Percentiles rank a stretch among this genome's conserved stretches.
Conservation (phyloP, 352 stramenopile genomes). For the Phytophthora multivora region DNA sequence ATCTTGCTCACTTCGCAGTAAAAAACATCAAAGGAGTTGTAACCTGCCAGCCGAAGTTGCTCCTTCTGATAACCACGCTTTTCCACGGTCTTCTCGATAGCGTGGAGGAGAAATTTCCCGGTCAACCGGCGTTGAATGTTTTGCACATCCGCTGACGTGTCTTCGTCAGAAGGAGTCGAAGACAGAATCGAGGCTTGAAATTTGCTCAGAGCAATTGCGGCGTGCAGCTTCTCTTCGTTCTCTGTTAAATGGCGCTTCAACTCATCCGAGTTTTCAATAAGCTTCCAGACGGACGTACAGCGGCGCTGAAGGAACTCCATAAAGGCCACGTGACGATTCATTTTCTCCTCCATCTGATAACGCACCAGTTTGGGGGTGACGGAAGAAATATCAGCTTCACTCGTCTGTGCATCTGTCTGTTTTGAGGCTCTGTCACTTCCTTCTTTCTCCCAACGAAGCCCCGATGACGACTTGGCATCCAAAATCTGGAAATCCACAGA, state of each 20-base stretch:
- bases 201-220: slow-evolving; percentile 75
- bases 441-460: slow-evolving; percentile 76
- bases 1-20: slow-evolving; percentile 89
- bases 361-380: slow-evolving; percentile 86
- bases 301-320: slow-evolving; percentile 70
- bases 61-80: slow-evolving; percentile 79
- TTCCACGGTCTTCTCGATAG: slow-evolving; percentile 76
- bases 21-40: slow-evolving; percentile 89
- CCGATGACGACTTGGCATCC: slow-evolving; percentile 79
- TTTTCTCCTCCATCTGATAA: slow-evolving; percentile 86
- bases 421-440: slow-evolving; percentile 22
- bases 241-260: slow-evolving; percentile 60
- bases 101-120: slow-evolving; percentile 70
- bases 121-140: slow-evolving; percentile 49
- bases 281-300: slow-evolving; percentile 64
- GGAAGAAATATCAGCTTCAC: slow-evolving; percentile 30
- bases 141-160: slow-evolving; percentile 21
- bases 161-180: slow-evolving; percentile 27
- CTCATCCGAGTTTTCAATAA: slow-evolving; percentile 57
- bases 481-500: slow-evolving; percentile 73
- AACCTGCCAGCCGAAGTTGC: slow-evolving; percentile 77
- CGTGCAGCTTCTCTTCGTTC: slow-evolving; percentile 79
- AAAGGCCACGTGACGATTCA: slow-evolving; percentile 59
- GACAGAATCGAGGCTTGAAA: slow-evolving; percentile 70
- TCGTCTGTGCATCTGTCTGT: slow-evolving; percentile 13